Percentiles rank a stretch among this genome's conserved stretches.
These are phyloP conservation scores for Solanum pimpinellifolium DNA, from an alignment of 257 asterid species.

Conservation along the genomic window DNA sequence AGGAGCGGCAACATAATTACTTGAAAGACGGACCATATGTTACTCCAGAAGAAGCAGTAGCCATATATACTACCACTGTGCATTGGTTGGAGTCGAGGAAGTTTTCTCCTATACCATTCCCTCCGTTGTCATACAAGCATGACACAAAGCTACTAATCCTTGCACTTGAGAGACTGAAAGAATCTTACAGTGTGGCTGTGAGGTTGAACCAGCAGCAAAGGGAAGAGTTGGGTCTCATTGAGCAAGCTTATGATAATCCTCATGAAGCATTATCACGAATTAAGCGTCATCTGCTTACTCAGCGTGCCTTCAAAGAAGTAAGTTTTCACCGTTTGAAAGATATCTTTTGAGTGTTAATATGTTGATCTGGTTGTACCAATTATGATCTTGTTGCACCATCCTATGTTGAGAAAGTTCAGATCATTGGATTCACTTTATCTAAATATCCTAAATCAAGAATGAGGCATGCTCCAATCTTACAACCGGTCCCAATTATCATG, in stretches of 20 bases:
- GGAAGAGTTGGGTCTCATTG: slow-evolving; percentile 93
- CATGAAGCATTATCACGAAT: slow-evolving; percentile 96
- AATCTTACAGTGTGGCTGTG: slow-evolving; percentile 97
- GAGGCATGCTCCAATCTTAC: neutral
- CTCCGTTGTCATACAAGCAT: slow-evolving; percentile 96
- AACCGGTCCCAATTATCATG: neutral
- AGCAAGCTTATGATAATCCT: slow-evolving; percentile 98
- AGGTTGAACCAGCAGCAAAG: slow-evolving; percentile 88
- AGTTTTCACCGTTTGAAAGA: slow-evolving; percentile 8
- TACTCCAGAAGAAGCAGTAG: slow-evolving; percentile 99
- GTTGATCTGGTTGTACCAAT: neutral
- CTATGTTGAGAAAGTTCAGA: neutral
- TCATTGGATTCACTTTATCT: neutral
- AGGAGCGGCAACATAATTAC: slow-evolving; percentile 96
- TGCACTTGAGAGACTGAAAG: slow-evolving; percentile 96
- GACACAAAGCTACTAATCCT: slow-evolving; percentile 93
- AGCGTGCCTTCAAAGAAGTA: slow-evolving; percentile 98
- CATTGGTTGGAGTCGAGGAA: slow-evolving; percentile 99
- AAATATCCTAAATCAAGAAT: neutral
- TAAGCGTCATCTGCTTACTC: slow-evolving; percentile 95
- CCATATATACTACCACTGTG: slow-evolving; percentile 94
- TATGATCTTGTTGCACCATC: neutral
- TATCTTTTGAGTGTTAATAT: neutral
- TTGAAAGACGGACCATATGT: slow-evolving; percentile 95
- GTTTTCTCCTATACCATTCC: slow-evolving; percentile 93